These are phyloP conservation scores for Musa beccarii DNA, from an alignment of 176 grass and related monocot species.

Conservation along the genomic window DNA sequence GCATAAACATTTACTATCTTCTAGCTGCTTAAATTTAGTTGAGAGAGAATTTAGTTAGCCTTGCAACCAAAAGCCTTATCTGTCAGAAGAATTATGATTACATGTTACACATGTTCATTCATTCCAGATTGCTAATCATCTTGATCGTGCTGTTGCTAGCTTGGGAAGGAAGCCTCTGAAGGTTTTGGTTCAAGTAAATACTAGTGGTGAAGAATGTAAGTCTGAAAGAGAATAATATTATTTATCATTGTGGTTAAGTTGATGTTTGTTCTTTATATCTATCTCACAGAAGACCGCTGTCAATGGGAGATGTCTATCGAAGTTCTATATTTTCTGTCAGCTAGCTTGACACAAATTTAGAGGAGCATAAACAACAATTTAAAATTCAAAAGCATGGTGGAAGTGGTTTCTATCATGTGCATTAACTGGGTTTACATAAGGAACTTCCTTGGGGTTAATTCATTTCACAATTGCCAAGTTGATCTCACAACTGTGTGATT, in stretches of 20 bases:
- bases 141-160: conserved; percentile 59
- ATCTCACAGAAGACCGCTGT: no score
- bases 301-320: no score
- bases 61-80: background rate
- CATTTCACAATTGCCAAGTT: background rate
- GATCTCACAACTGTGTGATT: background rate
- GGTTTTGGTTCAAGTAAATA: conserved; percentile 92
- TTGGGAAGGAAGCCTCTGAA: conserved; percentile 77
- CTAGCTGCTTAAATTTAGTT: background rate
- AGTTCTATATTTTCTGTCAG: no score
- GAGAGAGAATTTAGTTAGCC: background rate
- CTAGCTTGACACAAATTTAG: background rate
- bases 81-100: background rate
- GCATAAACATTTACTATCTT: background rate
- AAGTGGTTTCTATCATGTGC: background rate
- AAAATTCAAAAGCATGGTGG: background rate
- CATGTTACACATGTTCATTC: background rate
- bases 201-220: conserved; percentile 97
- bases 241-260: background rate
- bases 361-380: background rate
- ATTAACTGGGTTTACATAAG: no score
- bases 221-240: conserved; percentile 4
- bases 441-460: background rate
- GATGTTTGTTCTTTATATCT: background rate
- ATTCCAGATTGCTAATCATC: conserved; percentile 76